Evolutionary conservation across 495 filamentous ascomycete species (phyloP).

Genomic region (Aspergillus hancockii): DNA sequence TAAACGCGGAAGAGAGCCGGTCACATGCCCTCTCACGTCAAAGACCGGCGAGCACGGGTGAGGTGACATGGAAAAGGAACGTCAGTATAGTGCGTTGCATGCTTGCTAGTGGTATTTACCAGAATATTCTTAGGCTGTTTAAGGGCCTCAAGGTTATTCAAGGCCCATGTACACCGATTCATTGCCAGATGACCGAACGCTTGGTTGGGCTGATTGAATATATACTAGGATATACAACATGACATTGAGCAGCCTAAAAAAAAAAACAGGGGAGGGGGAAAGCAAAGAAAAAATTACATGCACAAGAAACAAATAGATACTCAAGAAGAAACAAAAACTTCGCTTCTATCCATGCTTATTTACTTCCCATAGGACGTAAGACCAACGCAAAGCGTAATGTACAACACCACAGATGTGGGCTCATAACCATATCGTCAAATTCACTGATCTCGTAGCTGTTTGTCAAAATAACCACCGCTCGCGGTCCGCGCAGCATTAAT

Average conservation of each 20-base stretch:
- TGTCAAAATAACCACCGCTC: constrained; percentile 37
- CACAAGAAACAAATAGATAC: neutral
- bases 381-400: constrained; percentile 14
- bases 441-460: constrained; percentile 28
- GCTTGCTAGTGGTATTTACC: neutral
- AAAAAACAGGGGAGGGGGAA: neutral
- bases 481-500: constrained; percentile 37
- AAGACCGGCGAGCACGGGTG: neutral
- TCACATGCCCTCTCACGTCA: neutral
- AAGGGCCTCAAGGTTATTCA: neutral
- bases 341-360: constrained; percentile 23
- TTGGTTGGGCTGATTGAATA: neutral
- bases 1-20: neutral
- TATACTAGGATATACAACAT: neutral
- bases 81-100: neutral
- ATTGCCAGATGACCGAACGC: neutral
- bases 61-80: neutral
- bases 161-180: neutral
- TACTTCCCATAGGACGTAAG: constrained; percentile 17
- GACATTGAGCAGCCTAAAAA: neutral
- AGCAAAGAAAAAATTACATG: neutral
- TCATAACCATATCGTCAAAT: constrained; percentile 19
- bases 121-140: neutral
- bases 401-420: constrained; percentile 11
- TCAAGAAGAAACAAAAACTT: constrained; percentile 3